Base-by-base conservation (phyloP, 2,329 filamentous ascomycete genomes). In the Xylariomycetidae sp. region DNA sequence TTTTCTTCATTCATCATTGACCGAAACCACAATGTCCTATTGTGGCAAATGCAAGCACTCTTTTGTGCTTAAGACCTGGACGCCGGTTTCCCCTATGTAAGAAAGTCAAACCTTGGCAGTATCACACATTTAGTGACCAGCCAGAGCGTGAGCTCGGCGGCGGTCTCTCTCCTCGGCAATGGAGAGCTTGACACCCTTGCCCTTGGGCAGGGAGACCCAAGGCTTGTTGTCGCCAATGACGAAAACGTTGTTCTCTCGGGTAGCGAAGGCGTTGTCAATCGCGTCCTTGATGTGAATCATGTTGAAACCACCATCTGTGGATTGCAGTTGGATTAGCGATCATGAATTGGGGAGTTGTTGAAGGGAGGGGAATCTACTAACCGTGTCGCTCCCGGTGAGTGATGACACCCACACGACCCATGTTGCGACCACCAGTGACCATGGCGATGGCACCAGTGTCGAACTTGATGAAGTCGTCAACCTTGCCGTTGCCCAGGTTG, bases 331-430 rank as follows among this genome's bases (percentile, higher is more conserved):
- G n/a, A n/a, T n/a, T n/a, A n/a, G n/a, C n/a, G n/a, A n/a, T n/a
- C n/a, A n/a, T n/a, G n/a, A n/a, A n/a, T n/a, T n/a, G n/a, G n/a
- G n/a, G n/a, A n/a, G n/a, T n/a, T n/a, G n/a, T n/a, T n/a, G n/a
- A n/a, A n/a, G n/a, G n/a, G n/a, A n/a, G n/a, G n/a, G n/a, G n/a
- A n/a, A n/a, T n/a, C n/a, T n/a, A n/a, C n/a, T n/a, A n/a, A n/a
- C n/a, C 92, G 81, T 98, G 92, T 62, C 92, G 88, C 82, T 98
- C 92, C 79, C 92, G 90, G 82, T 98, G 89, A 61, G 92, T 97
- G 77, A 98, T 94, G 69, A 97, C 90, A 85, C 92, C 92, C 64
- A 98, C 90, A 90, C 92, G 92, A 69, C 92, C 92, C 90, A 97
- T 98, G 88, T 98, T 98, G 67, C 90, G 92, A 82, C 92, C 92